Evolutionary conservation across 139 green algal species (phyloP).

Genomic region (Closterium sp.): DNA sequence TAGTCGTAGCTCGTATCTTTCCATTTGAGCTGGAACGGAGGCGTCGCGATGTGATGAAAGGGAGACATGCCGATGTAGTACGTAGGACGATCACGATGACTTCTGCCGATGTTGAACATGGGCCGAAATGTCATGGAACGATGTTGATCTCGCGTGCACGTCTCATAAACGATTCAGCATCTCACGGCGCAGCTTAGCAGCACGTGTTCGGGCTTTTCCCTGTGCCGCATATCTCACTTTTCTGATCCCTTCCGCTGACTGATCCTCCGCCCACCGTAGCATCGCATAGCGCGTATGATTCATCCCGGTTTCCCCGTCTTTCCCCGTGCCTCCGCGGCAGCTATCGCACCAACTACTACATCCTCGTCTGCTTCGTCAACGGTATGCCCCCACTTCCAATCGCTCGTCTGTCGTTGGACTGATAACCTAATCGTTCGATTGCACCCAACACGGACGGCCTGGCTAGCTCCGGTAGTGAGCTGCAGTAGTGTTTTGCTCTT

Average conservation of each 20-base stretch:
- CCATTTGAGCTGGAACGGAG: not conserved
- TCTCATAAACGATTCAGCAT: too few relatives aligned
- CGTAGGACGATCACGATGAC: not conserved
- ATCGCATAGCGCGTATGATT: too few relatives aligned
- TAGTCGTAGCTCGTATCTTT: not conserved
- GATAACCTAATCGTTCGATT: too few relatives aligned
- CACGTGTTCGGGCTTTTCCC: too few relatives aligned
- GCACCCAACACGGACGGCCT: too few relatives aligned
- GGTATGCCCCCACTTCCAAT: not conserved
- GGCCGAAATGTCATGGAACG: not conserved
- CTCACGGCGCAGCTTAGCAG: too few relatives aligned
- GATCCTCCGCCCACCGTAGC: too few relatives aligned
- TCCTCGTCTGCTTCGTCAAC: constrained; percentile 18
- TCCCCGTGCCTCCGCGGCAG: not conserved
- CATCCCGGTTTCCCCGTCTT: not conserved
- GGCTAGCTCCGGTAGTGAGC: too few relatives aligned
- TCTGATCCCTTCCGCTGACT: too few relatives aligned
- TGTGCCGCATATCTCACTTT: too few relatives aligned
- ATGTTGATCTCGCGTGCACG: not conserved
- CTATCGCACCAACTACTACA: constrained; percentile 51
- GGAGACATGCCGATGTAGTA: too few relatives aligned
- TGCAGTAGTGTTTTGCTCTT: not conserved
- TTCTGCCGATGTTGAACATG: too few relatives aligned
- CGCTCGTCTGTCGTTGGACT: not conserved
- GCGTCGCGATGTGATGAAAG: not conserved